A percentile compares a stretch with the other conserved stretches of the same genome.
Conservation (phyloP, 2,329 filamentous ascomycete genomes). For the Blastomyces gilchristii region DNA sequence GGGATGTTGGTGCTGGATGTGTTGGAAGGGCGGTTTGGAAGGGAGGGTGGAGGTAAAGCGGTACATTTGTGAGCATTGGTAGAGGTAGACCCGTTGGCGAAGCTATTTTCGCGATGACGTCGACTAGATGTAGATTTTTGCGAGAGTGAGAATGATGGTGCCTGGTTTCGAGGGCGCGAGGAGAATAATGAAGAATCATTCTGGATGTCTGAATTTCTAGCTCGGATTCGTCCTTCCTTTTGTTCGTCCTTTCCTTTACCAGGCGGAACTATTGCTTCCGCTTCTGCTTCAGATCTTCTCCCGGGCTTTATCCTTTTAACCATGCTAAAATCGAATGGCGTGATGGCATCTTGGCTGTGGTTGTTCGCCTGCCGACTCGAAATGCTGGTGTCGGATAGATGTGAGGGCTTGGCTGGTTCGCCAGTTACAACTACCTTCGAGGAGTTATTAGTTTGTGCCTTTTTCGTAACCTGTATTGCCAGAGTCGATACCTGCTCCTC, state of each 20-base stretch:
- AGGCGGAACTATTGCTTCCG: neutral
- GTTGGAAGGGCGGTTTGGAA: neutral
- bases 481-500: constrained; percentile 31
- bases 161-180: neutral
- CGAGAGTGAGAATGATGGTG: neutral
- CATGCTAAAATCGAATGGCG: constrained; percentile 32
- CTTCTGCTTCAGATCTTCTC: neutral
- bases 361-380: neutral
- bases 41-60: neutral
- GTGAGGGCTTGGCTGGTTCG: neutral
- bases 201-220: neutral
- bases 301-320: constrained; percentile 18
- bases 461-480: constrained; percentile 19
- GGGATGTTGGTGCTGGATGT: constrained; percentile 4
- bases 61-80: too few relatives aligned
- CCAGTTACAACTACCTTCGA: neutral
- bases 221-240: neutral
- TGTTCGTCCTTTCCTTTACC: neutral
- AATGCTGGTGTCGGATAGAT: neutral
- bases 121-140: neutral
- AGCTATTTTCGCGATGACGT: neutral
- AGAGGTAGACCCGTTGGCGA: neutral
- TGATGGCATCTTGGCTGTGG: constrained; percentile 22
- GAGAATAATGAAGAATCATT: neutral
- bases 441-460: neutral